Percentiles rank a stretch among this genome's conserved stretches.
These are phyloP conservation scores for Pseudodiploospora longispora DNA, from an alignment of 2,329 filamentous ascomycete species.

Conservation along the genomic window DNA sequence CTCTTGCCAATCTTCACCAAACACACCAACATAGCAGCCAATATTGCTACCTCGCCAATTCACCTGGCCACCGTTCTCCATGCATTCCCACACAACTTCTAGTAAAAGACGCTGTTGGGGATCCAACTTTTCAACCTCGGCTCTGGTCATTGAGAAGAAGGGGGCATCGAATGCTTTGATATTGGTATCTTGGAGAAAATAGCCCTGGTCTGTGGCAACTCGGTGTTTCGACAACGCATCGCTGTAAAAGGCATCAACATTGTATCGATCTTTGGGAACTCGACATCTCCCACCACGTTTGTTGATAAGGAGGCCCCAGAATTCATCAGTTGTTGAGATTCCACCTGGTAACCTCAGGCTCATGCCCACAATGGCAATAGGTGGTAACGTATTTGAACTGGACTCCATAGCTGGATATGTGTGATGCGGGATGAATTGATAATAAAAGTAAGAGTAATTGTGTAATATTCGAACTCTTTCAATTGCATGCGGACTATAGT, in stretches of 20 bases:
- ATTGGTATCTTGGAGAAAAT: constrained; percentile 19
- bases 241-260: constrained; percentile 16
- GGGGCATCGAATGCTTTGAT: constrained; percentile 20
- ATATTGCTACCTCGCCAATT: constrained; percentile 17
- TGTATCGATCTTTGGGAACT: constrained; percentile 21
- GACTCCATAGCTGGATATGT: not conserved
- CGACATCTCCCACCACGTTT: constrained; percentile 15
- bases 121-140: constrained; percentile 22
- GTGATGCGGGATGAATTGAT: no score
- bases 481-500: no score
- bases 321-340: constrained; percentile 15
- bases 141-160: constrained; percentile 22
- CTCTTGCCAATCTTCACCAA: constrained; percentile 20
- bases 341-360: constrained; percentile 23
- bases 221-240: constrained; percentile 6
- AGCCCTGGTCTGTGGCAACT: constrained; percentile 13
- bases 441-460: no score
- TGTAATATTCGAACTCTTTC: no score
- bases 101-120: constrained; percentile 20
- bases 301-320: constrained; percentile 24
- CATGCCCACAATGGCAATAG: constrained; percentile 25
- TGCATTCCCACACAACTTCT: constrained; percentile 19
- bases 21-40: constrained; percentile 22
- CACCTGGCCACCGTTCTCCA: constrained; percentile 18
- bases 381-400: constrained; percentile 3